Evolutionary conservation across 2,329 filamentous ascomycete genomes (phyloP), one percentile per base, ranked within the genome.

Genomic region (Fusarium nodosum): DNA sequence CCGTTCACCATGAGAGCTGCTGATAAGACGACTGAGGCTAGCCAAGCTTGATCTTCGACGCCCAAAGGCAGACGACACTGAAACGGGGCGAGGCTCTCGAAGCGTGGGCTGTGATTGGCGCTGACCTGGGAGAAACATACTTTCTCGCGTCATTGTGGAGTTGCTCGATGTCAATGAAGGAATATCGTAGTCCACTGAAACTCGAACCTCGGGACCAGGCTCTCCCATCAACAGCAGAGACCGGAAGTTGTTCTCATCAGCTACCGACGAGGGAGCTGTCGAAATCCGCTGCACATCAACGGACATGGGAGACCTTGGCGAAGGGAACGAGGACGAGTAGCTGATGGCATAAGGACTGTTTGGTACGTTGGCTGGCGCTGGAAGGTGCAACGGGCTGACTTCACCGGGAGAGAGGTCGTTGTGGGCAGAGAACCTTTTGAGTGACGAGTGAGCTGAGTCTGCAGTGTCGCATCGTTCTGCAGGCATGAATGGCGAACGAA

Each of bases 1-100:
- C 69, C 88, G 87, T 78, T 93, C 91, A 11, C 90, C 90, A 72
- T 93, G 91, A 5, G 90, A 90, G 69, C 88, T 90, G 77, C 89
- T 92, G 74, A 94, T 91, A 39, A 95, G 83, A 50, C 92, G 88
- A 69, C 91, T 93, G 31, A 95, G 82, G 74, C 92, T 94, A 31
- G 89, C 91, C 68, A 95, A 86, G 75, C 92, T 94, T 6, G 90
- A 91, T 56, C 92, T 87, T 74, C 93, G 89, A 42, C 90, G 88
- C 24, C 90, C 90, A 64, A 90, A 90, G 5, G 87, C 85, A 13
- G 86, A 86, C 3, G 87, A 89, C 30, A 90, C 86, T 0, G 88
- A 91, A 7, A 87, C 85, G 1, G 88, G 89, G 6, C 88, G 85
- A 68, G 89, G 86, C 22, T 88, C 85, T 18, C 83, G 81, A 33